Evolutionary conservation across 106 monocot species (phyloP).

Genomic region (Platanthera zijinensis): DNA sequence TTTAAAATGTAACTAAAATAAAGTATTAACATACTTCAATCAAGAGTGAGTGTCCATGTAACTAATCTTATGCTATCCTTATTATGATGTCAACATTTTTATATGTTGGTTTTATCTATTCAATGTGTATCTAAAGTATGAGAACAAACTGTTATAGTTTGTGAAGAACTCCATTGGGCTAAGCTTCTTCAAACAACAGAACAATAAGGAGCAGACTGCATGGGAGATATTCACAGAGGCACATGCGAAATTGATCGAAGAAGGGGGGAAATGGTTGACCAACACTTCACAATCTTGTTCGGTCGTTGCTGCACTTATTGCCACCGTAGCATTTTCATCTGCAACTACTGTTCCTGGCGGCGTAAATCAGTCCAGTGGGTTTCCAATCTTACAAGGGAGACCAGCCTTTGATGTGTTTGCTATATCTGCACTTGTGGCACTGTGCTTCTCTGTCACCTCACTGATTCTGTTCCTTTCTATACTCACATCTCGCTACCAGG

Average conservation of each 20-base stretch:
- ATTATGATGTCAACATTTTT: too few species aligned
- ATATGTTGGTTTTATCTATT: too few species aligned
- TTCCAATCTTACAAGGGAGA: not conserved
- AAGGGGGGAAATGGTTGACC: conserved; percentile 13
- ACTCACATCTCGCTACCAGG: conserved; percentile 17
- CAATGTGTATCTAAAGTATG: too few species aligned
- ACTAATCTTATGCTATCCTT: too few species aligned
- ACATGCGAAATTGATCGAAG: not conserved
- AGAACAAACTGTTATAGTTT: not conserved
- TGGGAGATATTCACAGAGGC: conserved; percentile 2
- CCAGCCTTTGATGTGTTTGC: conserved; percentile 11
- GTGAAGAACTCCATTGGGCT: conserved; percentile 8
- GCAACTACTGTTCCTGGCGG: conserved; percentile 20
- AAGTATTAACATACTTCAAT: not conserved
- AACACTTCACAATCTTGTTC: conserved; percentile 18
- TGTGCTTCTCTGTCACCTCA: conserved; percentile 25
- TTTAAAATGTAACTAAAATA: too few species aligned
- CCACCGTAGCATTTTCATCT: conserved; percentile 18
- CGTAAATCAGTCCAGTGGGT: not conserved
- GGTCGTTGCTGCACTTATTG: conserved; percentile 8
- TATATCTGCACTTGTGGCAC: conserved; percentile 12
- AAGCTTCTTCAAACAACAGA: not conserved
- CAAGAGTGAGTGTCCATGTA: too few species aligned
- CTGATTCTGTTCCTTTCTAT: conserved; percentile 20
- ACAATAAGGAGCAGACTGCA: conserved; percentile 9